Base-by-base conservation (phyloP, 495 filamentous ascomycete species). In the Hyaloscypha hepaticicola region DNA sequence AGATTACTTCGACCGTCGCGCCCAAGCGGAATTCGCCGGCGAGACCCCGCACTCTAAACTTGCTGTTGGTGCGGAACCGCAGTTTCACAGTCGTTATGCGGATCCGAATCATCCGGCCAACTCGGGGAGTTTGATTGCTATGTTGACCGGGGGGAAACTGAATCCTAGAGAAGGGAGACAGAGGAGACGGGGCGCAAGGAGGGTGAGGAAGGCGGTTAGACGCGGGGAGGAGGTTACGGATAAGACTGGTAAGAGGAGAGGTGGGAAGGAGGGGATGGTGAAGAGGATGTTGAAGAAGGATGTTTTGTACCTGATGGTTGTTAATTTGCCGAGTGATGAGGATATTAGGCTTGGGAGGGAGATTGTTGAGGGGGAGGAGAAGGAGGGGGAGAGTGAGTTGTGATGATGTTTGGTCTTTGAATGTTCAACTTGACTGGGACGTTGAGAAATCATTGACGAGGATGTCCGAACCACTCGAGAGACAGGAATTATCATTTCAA, bases 61-160 rank as follows among this genome's bases (percentile, higher is more conserved):
- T n/a, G 33, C 2, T 29, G 7, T n/a, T n/a, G 26, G 62, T 77
- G 57, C 74, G 80, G 65, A 73, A 76, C 27, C 64, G 68, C 19
- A 76, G 70, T 63, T 67, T 66, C 5, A 62, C 61, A 38, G 70
- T 51, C 55, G 80, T 34, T 84, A 82, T 66, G 78, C 79, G 5
- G 82, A 87, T 63, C 83, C 85, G 8, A 81, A 76, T 41, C 81
- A 86, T 60, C 77, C 83, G 0, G 78, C 77, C 1, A 78, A 70
- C 52, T 76, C 67, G 29, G 80, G 79, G 24, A 71, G 70, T 31
- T 63, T 80, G 33, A 60, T 79, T 5, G 60, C 72, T 16, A 64
- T 86, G 14, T 49, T 84, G 4, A 82, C 74, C 0, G 81, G 78
- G 3, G 80, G 82, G 11, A 53, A 73, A 38, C 21, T 80, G 24